Conservation (phyloP, 2,329 filamentous ascomycete species). For the Emergomyces africanus region DNA sequence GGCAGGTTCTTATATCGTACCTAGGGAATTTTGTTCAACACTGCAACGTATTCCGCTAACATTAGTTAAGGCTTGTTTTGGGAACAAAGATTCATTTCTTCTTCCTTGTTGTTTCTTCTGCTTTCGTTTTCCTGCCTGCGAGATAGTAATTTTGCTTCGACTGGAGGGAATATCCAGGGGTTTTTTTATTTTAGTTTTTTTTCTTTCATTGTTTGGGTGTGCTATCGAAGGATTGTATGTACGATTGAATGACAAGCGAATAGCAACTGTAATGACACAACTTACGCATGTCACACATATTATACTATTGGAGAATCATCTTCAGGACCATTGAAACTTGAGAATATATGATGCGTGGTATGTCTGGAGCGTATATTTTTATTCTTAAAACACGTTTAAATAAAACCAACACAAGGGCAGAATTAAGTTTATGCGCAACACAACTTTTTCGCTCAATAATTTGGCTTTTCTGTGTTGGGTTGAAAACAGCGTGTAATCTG, state of each 20-base stretch:
- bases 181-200: no score
- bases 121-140: not conserved
- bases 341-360: not conserved
- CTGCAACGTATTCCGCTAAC: not conserved
- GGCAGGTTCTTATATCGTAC: not conserved
- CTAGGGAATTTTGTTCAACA: not conserved
- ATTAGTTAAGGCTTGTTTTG: not conserved
- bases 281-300: no score
- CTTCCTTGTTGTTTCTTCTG: not conserved
- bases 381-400: no score
- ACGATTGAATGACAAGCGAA: not conserved
- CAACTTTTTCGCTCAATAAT: not conserved
- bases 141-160: not conserved
- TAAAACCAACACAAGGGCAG: no score
- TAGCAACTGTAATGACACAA: no score
- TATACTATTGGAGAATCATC: not conserved
- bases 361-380: no score
- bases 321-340: not conserved
- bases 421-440: no score
- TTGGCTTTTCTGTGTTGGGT: not conserved
- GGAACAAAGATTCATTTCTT: not conserved
- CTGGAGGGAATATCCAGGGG: not conserved
- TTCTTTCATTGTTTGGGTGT: no score
- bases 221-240: no score
- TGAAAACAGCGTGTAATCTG: no score